Evolutionary conservation across 129 eudicot species (phyloP).

Genomic region (Sambucus nigra): DNA sequence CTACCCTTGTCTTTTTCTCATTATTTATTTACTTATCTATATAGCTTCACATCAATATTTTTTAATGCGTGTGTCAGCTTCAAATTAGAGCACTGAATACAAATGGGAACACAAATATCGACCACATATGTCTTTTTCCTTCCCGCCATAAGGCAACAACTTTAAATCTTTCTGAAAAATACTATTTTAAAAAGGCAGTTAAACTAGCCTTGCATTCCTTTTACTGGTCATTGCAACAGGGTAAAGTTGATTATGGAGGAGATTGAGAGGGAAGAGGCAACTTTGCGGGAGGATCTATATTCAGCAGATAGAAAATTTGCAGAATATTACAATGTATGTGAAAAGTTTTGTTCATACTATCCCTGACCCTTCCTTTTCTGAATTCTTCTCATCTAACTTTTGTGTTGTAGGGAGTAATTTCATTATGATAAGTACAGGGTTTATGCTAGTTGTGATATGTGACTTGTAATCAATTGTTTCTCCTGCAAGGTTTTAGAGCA

Average conservation of each 20-base stretch:
- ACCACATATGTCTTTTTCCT: no score
- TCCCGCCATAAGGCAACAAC: not conserved
- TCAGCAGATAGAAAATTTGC: slow-evolving; percentile 97
- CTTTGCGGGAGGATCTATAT: slow-evolving; percentile 88
- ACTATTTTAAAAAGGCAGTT: not conserved
- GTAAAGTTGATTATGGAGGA: slow-evolving; percentile 90
- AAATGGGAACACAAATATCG: no score
- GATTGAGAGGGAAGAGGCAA: slow-evolving; percentile 94
- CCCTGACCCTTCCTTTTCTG: not conserved
- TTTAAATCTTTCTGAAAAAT: not conserved
- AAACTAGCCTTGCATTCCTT: slow-evolving; percentile 6
- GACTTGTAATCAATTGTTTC: slow-evolving; percentile 11
- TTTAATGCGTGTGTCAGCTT: no score
- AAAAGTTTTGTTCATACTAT: slow-evolving; percentile 5
- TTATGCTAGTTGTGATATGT: slow-evolving; percentile 6
- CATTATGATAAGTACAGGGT: not conserved
- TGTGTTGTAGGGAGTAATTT: not conserved
- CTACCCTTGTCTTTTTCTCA: no score
- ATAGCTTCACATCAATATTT: no score
- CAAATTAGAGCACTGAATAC: no score
- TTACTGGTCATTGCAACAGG: slow-evolving; percentile 31
- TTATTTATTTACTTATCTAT: no score
- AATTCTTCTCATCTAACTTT: not conserved
- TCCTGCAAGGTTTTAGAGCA: slow-evolving; percentile 79
- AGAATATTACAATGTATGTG: slow-evolving; percentile 81